Base-by-base conservation (phyloP, 768 basidiomycete species). In the Inosperma sp. region DNA sequence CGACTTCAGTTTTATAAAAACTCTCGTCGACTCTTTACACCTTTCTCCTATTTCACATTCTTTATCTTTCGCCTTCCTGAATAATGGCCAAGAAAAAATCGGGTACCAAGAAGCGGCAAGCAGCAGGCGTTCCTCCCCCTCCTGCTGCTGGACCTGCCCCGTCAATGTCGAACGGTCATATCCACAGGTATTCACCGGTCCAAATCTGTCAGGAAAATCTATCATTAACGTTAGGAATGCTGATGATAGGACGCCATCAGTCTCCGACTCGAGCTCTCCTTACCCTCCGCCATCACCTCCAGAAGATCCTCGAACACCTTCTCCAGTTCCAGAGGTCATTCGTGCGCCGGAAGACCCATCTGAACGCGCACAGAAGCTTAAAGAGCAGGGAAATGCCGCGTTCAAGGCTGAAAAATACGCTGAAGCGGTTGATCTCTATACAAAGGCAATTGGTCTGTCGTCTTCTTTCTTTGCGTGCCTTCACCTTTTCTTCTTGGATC, bases 381-480 rank as follows among this genome's bases (percentile, higher is more conserved):
- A 92, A 64, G 88, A 88, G 60, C 69, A 79, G 48, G 90, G 90
- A 12, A 93, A 93, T 66, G 68, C 71, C 2, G 75, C 83, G 1
- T 92, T 91, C 70, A 89, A 84, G 63, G 76, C 74, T 3, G 78
- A 72, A 49, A 72, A 71, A 56, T 91, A 83, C 63, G 66, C 61
- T 3, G 81, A 85, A 12, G 88, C 89, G n/a, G 73, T 88, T 52
- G 82, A 84, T 19, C 66, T 80, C 1, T 93, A 93, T 68, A 77
- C 82, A 52, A 77, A 82, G 61, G 90, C 90, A 13, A 86, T 90
- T 63, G 81, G 88, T 75, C 56, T 50, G 68, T 59, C 26, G 34
- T 33, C 39, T 52, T 48, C 46, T 10, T 33, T 22, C 47, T 52
- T 35, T 49, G 45, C 5, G 31, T 34, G 22, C 17, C 17, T 25